Evolutionary conservation across 345 rosid genomes (phyloP), one percentile per base, ranked within the genome.

Genomic region (Lepidium africanum): DNA sequence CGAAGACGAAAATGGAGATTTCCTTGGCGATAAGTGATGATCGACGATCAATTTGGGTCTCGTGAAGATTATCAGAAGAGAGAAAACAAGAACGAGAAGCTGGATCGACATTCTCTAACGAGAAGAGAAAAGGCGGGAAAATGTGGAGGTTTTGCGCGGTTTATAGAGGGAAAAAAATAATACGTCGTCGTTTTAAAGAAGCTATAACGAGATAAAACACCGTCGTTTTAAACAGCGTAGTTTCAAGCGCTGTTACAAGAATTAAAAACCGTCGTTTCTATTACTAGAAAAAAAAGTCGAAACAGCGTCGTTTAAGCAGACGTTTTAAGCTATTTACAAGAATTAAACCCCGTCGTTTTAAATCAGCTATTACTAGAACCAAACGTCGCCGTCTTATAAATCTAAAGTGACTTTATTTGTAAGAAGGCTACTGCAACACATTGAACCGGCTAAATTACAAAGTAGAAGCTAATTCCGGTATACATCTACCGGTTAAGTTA

Each of bases 1-100:
- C 27, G 62, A 37, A 11, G 33, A 35, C 23, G 57, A 32, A 21
- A 59, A 17, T 39, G 79, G 51, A 9, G 57, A 30, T 9, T 55
- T 65, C 5, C 46, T 63, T 51, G 74, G 3, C 14, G 73, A 42
- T 30, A 66, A 42, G 38, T 51, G 73, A 4, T 68, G 32, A 46
- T 65, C 77, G 48, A 65, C 41, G 61, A 21, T 72, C 74, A 73
- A 50, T 43, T 56, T 62, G 30, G 76, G 33, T 45, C 67, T 39
- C 69, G 85, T 21, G 76, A 61, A 63, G 75, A 70, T 42, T 50
- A 70, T 40, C 67, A 83, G 65, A 14, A 61, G 19, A 51, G 58
- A 63, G 78, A 84, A 72, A 35, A 81, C 69, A 58, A 68, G 75
- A 71, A 60, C 41, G 71, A 50, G 73, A 74, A 78, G 66, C 73